Percentiles rank a stretch among this genome's conserved stretches.
phyloP scores from a whole-genome alignment of 2,329 filamentous ascomycete species.

The Daldinia sp. region DNA sequence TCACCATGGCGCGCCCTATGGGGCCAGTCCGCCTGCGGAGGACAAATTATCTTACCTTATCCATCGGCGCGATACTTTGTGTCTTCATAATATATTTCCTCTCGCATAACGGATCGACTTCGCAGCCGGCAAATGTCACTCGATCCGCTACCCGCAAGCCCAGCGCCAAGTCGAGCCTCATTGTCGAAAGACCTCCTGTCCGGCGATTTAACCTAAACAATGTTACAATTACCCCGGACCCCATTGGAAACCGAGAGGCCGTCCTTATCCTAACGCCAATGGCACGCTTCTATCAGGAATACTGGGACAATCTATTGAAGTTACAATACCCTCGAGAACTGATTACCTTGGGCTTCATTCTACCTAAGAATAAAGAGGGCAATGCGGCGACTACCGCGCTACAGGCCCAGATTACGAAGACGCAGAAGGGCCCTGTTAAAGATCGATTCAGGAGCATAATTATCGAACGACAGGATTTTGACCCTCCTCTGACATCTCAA shows the following conservation, averaged over 20 bases:
- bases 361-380: conserved; percentile 92
- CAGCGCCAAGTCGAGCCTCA: conserved; percentile 66
- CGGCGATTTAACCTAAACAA: conserved; percentile 96
- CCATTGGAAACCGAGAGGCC: conserved; percentile 83
- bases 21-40: conserved; percentile 54
- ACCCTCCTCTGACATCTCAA: conserved; percentile 82
- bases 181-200: conserved; percentile 79
- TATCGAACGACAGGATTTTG: conserved; percentile 95
- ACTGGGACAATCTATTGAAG: conserved; percentile 92
- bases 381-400: conserved; percentile 86
- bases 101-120: conserved; percentile 44
- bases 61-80: conserved; percentile 51
- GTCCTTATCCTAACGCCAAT: conserved; percentile 94
- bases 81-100: conserved; percentile 54
- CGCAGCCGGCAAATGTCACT: conserved; percentile 40
- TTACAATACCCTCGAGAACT: conserved; percentile 92
- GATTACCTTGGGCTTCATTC: conserved; percentile 95
- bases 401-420: conserved; percentile 86
- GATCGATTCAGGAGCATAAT: conserved; percentile 92
- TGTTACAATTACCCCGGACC: conserved; percentile 82
- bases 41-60: conserved; percentile 53
- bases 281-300: conserved; percentile 90
- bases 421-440: conserved; percentile 83
- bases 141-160: conserved; percentile 74
- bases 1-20: conserved; percentile 53